phyloP scores from a whole-genome alignment of 2,329 filamentous ascomycete species.

The Paecilomyces fulvus region DNA sequence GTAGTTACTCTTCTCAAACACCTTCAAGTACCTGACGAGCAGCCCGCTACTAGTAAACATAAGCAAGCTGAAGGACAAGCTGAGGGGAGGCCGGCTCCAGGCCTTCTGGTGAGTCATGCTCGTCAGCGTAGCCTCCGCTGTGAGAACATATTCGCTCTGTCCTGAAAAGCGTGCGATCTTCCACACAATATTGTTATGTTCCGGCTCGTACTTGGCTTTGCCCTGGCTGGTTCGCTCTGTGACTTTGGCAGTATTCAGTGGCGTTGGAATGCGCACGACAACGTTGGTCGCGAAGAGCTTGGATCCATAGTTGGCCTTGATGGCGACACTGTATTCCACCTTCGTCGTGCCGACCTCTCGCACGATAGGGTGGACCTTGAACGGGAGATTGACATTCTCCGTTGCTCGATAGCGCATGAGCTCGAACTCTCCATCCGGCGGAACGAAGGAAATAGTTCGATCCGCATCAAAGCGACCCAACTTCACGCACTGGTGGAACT shows the following conservation, averaged over 20 bases:
- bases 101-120: conserved; percentile 98
- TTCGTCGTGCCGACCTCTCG: conserved; percentile 96
- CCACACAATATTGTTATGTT: conserved; percentile 97
- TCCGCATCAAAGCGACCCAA: conserved; percentile 94
- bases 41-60: conserved; percentile 98
- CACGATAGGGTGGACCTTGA: conserved; percentile 98
- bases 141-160: conserved; percentile 93
- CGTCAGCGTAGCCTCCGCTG: conserved; percentile 84
- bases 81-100: conserved; percentile 89
- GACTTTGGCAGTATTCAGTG: conserved; percentile 90
- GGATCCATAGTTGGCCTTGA: conserved; percentile 91
- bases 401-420: conserved; percentile 97
- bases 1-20: conserved; percentile 99
- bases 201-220: conserved; percentile 96
- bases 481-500: conserved; percentile 98
- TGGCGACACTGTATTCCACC: conserved; percentile 96
- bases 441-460: conserved; percentile 92
- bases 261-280: conserved; percentile 85
- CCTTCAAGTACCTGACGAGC: conserved; percentile 89
- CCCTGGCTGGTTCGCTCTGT: conserved; percentile 89
- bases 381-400: conserved; percentile 96
- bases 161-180: conserved; percentile 98
- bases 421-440: conserved; percentile 95
- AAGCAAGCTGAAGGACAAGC: conserved; percentile 81
- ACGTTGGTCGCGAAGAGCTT: conserved; percentile 98